Conservation (phyloP, 2,329 filamentous ascomycete species). For the Trichophyton verrucosum region DNA sequence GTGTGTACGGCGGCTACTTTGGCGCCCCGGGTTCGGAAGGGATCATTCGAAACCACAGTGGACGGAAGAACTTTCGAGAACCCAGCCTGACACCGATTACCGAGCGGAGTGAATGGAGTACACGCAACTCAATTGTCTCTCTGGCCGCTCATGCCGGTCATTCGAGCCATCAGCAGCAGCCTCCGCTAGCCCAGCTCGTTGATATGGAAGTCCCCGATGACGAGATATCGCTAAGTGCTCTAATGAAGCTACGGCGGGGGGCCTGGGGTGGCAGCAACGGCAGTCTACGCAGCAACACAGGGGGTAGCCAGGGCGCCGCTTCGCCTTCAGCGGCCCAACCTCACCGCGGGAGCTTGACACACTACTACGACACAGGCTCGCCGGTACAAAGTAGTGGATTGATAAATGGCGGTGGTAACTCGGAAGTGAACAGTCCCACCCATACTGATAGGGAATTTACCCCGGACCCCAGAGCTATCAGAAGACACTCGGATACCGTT, state of each 20-base stretch:
- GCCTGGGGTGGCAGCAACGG: constrained; percentile 73
- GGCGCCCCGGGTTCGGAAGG: constrained; percentile 57
- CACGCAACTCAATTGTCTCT: constrained; percentile 79
- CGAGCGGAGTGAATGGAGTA: constrained; percentile 89
- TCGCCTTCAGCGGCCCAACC: constrained; percentile 23
- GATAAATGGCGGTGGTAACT: not conserved
- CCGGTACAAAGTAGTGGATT: not conserved
- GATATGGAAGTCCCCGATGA: constrained; percentile 47
- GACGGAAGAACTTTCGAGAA: constrained; percentile 62
- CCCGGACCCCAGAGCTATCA: not conserved
- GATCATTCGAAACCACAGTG: constrained; percentile 55
- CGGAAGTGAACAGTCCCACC: not conserved
- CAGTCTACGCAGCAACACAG: constrained; percentile 48
- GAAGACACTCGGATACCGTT: not conserved
- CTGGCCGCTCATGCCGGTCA: constrained; percentile 43
- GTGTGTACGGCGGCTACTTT: constrained; percentile 78
- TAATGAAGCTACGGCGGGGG: constrained; percentile 59
- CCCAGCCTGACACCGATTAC: constrained; percentile 94
- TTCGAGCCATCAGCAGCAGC: constrained; percentile 44
- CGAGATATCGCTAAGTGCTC: constrained; percentile 60
- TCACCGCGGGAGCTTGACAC: constrained; percentile 26
- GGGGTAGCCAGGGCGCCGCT: constrained; percentile 24
- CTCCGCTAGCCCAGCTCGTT: constrained; percentile 66
- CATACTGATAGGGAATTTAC: not conserved
- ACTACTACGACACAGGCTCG: constrained; percentile 19